Base-by-base conservation (phyloP, 2,329 filamentous ascomycete species). In the Monilinia fructicola region DNA sequence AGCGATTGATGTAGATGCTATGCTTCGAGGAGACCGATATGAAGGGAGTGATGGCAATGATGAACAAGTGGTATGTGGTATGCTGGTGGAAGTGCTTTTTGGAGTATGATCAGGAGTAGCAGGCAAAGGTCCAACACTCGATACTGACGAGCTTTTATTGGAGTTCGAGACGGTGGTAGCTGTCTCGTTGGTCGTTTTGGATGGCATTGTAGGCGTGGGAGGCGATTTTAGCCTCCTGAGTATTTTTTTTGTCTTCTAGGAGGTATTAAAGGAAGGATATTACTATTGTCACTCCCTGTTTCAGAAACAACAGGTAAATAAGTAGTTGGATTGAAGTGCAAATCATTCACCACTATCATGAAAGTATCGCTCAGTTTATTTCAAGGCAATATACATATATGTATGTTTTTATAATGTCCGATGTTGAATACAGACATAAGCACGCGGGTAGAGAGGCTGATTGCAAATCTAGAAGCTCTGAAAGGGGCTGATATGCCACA, bases 271-370 rank as follows among this genome's bases (percentile, higher is more conserved):
- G 31, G 31, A 26, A 5, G 2, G 6, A 4, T n/a, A 55, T 16
- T 12, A 16, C 12, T 12, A 11, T 55, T 55, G n/a, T 4, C 1
- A 11, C 40, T 5, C 7, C 14, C 4, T n/a, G 12, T 11, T 1
- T 2, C 4, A 11, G 11, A 2, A 10, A 5, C 6, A 10, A 12
- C 4, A 2, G 54, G 4, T 18, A 11, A 2, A 12, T 1, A 9
- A 42, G n/a, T 42, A 9, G 12, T 23, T 3, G 2, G 4, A 10
- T 28, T 1, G 38, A 1, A 44, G 21, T n/a, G 38, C 42, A 4
- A 16, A 31, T n/a, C 16, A 9, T 16, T 3, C 18, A 23, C 0
- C 55, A 58, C n/a, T 46, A 6, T 21, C 16, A 11, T 14, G 10
- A 14, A 6, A 18, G 6, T 44, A 14, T 14, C 12, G 1, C 12